Evolutionary conservation across 257 asterid species (phyloP).

Genomic region (Ilex asprella): DNA sequence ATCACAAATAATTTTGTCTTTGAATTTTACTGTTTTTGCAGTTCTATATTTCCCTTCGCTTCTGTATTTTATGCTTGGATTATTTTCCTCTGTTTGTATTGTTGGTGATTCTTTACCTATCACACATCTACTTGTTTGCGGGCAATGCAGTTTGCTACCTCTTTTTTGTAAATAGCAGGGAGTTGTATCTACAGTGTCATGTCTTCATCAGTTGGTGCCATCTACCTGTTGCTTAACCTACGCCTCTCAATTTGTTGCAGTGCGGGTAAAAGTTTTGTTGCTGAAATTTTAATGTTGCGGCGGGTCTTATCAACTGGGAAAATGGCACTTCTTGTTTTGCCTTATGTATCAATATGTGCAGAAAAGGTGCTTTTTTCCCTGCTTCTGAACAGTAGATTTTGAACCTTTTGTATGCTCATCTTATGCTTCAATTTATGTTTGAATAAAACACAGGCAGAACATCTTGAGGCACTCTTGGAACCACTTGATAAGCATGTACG

Average conservation of each 20-base stretch:
- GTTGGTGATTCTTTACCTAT: no score
- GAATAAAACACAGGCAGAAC: constrained; percentile 63
- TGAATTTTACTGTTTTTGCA: no score
- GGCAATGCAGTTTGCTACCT: no score
- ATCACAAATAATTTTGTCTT: no score
- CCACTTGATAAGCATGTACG: constrained; percentile 87
- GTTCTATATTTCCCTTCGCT: no score
- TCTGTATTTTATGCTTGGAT: no score
- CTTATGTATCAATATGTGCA: constrained; percentile 90
- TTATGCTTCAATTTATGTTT: constrained; percentile 11
- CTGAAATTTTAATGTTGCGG: constrained; percentile 91
- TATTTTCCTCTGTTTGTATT: no score
- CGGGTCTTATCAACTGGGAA: constrained; percentile 75
- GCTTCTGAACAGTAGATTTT: constrained; percentile 6
- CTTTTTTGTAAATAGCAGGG: no score
- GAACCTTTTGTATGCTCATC: constrained; percentile 9
- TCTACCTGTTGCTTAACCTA: constrained; percentile 8
- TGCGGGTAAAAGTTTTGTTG: constrained; percentile 98
- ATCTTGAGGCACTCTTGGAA: constrained; percentile 81
- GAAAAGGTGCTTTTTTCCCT: constrained; percentile 60
- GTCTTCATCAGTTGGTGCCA: no score
- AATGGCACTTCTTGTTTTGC: constrained; percentile 94
- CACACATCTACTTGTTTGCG: no score
- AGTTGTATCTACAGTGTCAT: no score
- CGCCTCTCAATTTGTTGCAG: constrained; percentile 26